Evolutionary conservation across 495 filamentous ascomycete genomes (phyloP), one percentile per base, ranked within the genome.

Genomic region (Bombardia bombarda): DNA sequence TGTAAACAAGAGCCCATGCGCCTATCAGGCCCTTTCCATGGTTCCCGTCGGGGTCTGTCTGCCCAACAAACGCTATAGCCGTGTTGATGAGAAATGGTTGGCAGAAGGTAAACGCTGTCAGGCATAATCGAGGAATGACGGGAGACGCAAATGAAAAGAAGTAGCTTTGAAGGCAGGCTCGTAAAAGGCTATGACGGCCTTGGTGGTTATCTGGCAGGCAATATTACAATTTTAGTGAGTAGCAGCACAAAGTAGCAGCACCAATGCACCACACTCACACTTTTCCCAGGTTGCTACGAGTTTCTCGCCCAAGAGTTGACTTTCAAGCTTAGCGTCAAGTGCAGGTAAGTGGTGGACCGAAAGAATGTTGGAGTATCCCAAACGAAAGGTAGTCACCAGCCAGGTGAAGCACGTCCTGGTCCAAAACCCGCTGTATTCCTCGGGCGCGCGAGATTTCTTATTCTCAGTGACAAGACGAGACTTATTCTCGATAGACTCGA

Each of bases 71-170:
- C 3, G 40, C 51, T 5, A 80, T 54, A 0, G 73, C 66, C 13
- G 66, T 53, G 21, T 75, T 60, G n/a, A 82, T 67, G 4, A 86
- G 64, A 38, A 84, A 69, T 3, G 81, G 80, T 50, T 84, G 80
- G 35, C 67, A 69, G 33, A 79, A 74, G n/a, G 65, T 76, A 47
- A 85, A 78, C 8, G 28, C 56, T 12, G 42, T 30, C 26, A 56
- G 43, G 0, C 44, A 43, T 0, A 58, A 17, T 2, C 56, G 46
- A 7, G 56, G 53, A 7, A 36, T 3, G 6, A 28, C 6, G 13
- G 26, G 9, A 8, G 26, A 28, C 26, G 13, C 2, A 13, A 28
- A 28, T 1, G 26, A 28, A 2, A 7, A 1, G 13, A 28, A 7
- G 26, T 28, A 28, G 6, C 26, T 28, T 2, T 7, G 26, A 7